Conservation (phyloP, 1,284 basidiomycete genomes). For the Porodaedalea pini region DNA sequence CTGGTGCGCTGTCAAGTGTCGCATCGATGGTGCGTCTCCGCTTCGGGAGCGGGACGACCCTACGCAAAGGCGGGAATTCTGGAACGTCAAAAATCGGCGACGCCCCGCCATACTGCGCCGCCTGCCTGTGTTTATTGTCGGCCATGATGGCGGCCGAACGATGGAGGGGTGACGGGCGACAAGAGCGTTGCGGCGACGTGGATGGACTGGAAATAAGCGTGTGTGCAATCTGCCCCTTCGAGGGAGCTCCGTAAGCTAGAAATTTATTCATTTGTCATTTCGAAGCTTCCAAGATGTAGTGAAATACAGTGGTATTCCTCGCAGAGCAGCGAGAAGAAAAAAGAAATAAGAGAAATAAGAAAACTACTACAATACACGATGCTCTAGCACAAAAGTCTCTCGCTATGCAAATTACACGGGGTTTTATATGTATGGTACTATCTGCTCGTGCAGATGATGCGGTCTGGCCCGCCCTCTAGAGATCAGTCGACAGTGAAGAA, state of each 20-base stretch:
- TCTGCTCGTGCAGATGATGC: conserved; percentile 23
- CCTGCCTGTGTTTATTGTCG: conserved; percentile 2
- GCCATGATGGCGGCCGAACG: neutral
- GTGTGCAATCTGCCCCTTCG: neutral
- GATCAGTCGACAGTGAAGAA: conserved; percentile 21
- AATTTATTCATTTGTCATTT: neutral
- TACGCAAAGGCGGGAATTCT: conserved; percentile 54
- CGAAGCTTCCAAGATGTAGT: neutral
- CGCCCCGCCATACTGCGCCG: conserved; percentile 40
- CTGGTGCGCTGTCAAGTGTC: neutral
- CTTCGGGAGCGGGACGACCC: conserved; percentile 67
- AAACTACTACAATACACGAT: conserved; percentile 55
- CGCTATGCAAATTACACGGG: conserved; percentile 45
- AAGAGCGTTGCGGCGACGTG: neutral
- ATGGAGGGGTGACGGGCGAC: neutral
- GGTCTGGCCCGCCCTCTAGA: conserved; percentile 21
- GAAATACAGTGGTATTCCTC: conserved; percentile 11
- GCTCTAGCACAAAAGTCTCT: conserved; percentile 59
- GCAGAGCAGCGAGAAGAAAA: conserved; percentile 5
- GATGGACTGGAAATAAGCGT: conserved; percentile 1
- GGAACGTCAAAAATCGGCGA: conserved; percentile 59
- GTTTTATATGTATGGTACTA: conserved; percentile 17
- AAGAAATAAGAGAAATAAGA: conserved; percentile 25
- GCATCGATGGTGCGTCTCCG: conserved; percentile 47
- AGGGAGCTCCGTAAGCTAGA: neutral